Conservation (phyloP, 1,139 yeast genomes). For the Taphrina communis region DNA sequence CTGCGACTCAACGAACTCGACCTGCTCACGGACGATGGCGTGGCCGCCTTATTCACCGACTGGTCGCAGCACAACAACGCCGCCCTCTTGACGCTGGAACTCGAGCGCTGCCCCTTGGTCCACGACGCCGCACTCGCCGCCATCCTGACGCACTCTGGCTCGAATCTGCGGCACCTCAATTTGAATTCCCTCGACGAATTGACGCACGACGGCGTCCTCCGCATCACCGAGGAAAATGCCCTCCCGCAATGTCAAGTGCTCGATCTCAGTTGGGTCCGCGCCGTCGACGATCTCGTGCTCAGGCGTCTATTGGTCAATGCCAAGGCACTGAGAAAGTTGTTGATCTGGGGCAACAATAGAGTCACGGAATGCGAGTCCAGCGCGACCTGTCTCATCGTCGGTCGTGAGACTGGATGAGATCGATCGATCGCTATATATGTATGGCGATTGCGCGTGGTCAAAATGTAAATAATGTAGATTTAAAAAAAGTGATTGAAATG, state of each 20-base stretch:
- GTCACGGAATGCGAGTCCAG: constrained; percentile 29
- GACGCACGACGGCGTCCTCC: constrained; percentile 59
- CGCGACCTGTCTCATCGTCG: constrained; percentile 27
- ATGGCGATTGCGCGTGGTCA: not conserved
- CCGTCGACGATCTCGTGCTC: constrained; percentile 40
- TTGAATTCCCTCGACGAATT: constrained; percentile 73
- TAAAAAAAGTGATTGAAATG: not conserved
- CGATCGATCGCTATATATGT: not conserved
- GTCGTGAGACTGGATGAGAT: constrained; percentile 20
- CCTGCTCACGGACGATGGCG: constrained; percentile 73
- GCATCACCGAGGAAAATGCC: constrained; percentile 49
- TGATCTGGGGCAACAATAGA: constrained; percentile 42
- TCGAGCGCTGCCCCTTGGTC: constrained; percentile 69
- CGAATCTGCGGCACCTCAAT: constrained; percentile 69
- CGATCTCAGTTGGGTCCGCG: constrained; percentile 42
- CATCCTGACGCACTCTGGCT: constrained; percentile 66
- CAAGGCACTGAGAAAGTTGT: constrained; percentile 32
- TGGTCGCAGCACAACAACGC: constrained; percentile 58
- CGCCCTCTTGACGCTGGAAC: constrained; percentile 66
- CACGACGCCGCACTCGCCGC: constrained; percentile 68
- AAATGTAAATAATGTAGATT: not conserved
- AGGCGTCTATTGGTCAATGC: constrained; percentile 27
- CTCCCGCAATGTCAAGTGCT: constrained; percentile 26
- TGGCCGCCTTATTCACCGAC: constrained; percentile 62
- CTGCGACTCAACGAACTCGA: constrained; percentile 75